phyloP scores from a whole-genome alignment of 2,329 filamentous ascomycete species.

The Colletotrichum salicis region DNA sequence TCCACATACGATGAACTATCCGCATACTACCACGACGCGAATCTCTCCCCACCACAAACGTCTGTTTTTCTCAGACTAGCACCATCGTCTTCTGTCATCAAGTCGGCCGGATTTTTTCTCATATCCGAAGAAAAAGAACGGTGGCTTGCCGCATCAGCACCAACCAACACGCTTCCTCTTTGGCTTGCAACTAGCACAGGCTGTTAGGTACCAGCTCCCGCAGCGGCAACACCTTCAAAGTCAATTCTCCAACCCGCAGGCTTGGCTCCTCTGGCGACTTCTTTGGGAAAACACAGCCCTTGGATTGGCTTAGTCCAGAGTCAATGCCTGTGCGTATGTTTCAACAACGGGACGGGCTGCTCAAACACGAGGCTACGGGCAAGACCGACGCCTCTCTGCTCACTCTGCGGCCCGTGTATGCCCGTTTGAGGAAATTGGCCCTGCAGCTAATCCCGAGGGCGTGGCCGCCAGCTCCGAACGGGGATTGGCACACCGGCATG shows the following conservation, averaged over 20 bases:
- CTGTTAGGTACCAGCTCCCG: not conserved
- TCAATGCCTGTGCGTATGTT: constrained; percentile 23
- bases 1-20: not conserved
- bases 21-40: not conserved
- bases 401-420: constrained; percentile 29
- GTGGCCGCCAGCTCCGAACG: constrained; percentile 23
- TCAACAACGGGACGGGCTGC: constrained; percentile 28
- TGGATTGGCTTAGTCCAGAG: not conserved
- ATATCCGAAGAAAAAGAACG: not conserved
- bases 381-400: constrained; percentile 14
- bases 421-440: constrained; percentile 30
- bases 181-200: constrained; percentile 7
- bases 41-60: not conserved
- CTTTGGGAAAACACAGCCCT: not conserved
- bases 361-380: constrained; percentile 10
- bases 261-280: constrained; percentile 4
- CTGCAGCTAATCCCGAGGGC: constrained; percentile 29
- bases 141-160: not conserved
- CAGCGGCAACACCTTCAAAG: not conserved
- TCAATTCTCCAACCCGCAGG: constrained; percentile 7
- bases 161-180: not conserved
- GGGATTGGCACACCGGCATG: constrained; percentile 27
- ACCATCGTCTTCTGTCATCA: not conserved
- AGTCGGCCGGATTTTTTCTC: not conserved
- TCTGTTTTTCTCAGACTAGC: not conserved